phyloP scores from a whole-genome alignment of 768 basidiomycete genomes.

The Holtermanniella nyarrowii region DNA sequence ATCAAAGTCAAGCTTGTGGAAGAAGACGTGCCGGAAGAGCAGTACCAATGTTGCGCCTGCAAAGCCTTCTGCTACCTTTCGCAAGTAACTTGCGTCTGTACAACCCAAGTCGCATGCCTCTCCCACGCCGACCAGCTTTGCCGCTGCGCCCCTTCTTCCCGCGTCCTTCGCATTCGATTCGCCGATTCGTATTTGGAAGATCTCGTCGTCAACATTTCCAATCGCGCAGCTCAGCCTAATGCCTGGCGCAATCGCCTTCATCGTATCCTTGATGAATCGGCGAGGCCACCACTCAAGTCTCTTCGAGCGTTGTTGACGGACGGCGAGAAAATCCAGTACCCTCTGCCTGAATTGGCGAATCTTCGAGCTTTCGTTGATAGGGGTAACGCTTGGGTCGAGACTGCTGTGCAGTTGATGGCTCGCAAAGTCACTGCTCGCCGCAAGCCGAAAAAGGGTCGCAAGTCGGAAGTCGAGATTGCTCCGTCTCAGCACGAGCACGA shows the following conservation, averaged over 20 bases:
- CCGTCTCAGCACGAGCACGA: conserved; percentile 9
- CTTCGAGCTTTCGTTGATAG: conserved; percentile 68
- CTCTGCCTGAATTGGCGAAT: conserved; percentile 58
- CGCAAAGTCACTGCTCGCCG: conserved; percentile 23
- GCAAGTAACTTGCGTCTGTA: conserved; percentile 74
- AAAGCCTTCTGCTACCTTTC: conserved; percentile 92
- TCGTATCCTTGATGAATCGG: conserved; percentile 56
- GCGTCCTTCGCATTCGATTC: conserved; percentile 66
- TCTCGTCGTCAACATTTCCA: conserved; percentile 54
- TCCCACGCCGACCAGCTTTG: conserved; percentile 75
- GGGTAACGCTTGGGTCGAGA: conserved; percentile 82
- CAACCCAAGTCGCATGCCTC: conserved; percentile 64
- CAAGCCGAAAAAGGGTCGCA: conserved; percentile 13
- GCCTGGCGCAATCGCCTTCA: conserved; percentile 65
- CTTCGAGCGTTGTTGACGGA: conserved; percentile 75
- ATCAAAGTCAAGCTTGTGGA: conserved; percentile 62
- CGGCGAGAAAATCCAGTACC: conserved; percentile 72
- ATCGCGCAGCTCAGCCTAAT: conserved; percentile 62
- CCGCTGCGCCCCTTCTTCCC: conserved; percentile 50
- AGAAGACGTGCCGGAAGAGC: conserved; percentile 77
- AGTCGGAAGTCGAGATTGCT: not conserved
- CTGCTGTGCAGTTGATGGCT: conserved; percentile 29
- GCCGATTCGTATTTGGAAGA: conserved; percentile 66
- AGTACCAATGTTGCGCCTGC: conserved; percentile 89
- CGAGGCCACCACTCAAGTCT: conserved; percentile 62